phyloP scores from a whole-genome alignment of 1,284 basidiomycete genomes.

The Sporisorium exsertum region DNA sequence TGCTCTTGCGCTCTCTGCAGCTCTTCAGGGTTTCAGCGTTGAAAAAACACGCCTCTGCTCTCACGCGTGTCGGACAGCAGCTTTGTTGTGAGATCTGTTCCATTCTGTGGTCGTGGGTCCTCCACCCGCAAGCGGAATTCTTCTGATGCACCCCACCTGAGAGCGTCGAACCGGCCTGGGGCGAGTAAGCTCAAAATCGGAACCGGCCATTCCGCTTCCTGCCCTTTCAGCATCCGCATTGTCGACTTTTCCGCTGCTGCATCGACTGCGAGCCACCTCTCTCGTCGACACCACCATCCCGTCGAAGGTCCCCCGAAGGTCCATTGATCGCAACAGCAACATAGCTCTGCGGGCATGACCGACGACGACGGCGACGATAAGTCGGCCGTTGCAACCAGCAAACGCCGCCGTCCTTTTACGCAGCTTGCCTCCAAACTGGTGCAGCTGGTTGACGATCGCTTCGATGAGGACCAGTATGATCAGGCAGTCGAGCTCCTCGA shows the following conservation, averaged over 20 bases:
- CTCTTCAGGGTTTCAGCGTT: not conserved
- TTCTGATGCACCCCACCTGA: not conserved
- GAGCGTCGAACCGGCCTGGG: not conserved
- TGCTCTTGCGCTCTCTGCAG: not conserved
- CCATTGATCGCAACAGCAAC: not conserved
- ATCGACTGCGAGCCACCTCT: not conserved
- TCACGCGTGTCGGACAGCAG: not conserved
- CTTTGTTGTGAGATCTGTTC: not conserved
- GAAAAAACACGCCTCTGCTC: slow-evolving; percentile 1
- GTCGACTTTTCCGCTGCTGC: not conserved
- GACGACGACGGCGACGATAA: slow-evolving; percentile 6
- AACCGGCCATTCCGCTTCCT: slow-evolving; percentile 1
- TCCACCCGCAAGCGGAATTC: not conserved
- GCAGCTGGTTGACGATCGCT: slow-evolving; percentile 43
- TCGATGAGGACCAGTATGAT: slow-evolving; percentile 50
- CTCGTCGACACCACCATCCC: not conserved
- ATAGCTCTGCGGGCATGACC: slow-evolving; percentile 12
- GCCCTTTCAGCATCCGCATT: not conserved
- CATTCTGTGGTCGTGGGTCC: not conserved
- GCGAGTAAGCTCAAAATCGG: not conserved
- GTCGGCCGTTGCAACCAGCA: slow-evolving; percentile 1
- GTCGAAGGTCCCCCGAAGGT: not conserved
- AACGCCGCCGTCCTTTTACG: slow-evolving; percentile 10
- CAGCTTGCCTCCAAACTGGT: slow-evolving; percentile 17
- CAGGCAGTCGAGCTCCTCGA: slow-evolving; percentile 46